phyloP scores from a whole-genome alignment of 345 rosid species.

The Jatropha curcas region DNA sequence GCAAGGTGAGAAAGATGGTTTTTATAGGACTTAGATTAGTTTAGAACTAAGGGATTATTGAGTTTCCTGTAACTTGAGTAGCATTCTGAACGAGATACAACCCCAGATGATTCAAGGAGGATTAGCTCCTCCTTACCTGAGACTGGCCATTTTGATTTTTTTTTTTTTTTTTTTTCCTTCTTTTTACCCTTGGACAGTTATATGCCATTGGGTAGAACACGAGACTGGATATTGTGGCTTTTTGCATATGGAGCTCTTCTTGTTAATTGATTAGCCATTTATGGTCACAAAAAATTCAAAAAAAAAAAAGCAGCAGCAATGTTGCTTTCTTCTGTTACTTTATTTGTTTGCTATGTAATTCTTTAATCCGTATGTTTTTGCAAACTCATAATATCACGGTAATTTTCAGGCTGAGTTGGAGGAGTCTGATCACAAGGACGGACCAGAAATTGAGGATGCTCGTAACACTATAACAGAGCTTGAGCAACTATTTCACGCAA shows the following conservation, averaged over 20 bases:
- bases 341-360: background rate
- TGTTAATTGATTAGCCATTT: background rate
- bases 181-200: background rate
- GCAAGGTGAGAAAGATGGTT: background rate
- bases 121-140: background rate
- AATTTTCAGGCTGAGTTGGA: conserved; percentile 60
- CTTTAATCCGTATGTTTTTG: background rate
- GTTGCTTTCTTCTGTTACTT: background rate
- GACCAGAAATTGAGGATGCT: conserved; percentile 67
- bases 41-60: background rate
- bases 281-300: background rate
- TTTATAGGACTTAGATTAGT: background rate
- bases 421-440: conserved; percentile 55
- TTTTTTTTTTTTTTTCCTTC: background rate
- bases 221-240: background rate
- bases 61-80: background rate
- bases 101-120: background rate
- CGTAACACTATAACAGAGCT: conserved; percentile 55
- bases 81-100: background rate
- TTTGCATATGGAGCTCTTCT: background rate
- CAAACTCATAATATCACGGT: background rate
- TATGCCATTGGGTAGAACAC: background rate
- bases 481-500: conserved; percentile 57
- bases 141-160: background rate
- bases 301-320: background rate